Conservation (phyloP, 495 filamentous ascomycete genomes). For the Daldinia concentrica region DNA sequence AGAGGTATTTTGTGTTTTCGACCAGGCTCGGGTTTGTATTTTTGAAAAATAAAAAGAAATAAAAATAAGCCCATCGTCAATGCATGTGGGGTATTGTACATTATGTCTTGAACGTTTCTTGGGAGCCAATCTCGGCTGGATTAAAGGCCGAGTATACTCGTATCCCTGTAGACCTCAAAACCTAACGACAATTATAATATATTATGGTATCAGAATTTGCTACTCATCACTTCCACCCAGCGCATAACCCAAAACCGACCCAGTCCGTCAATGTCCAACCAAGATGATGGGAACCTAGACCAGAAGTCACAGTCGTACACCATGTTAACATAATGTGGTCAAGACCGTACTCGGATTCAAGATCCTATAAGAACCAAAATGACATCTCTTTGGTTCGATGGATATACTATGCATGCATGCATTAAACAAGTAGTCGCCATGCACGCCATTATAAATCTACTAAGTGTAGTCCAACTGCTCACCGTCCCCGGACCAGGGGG, state of each 20-base stretch:
- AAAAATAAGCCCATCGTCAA: background rate
- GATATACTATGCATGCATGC: slow-evolving; percentile 7
- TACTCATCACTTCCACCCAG: background rate
- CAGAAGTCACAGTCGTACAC: background rate
- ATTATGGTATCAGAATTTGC: background rate
- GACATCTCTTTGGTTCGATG: background rate
- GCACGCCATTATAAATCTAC: slow-evolving; percentile 38
- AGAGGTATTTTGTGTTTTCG: too few relatives aligned
- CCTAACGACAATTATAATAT: background rate
- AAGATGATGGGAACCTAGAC: background rate
- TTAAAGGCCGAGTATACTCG: slow-evolving; percentile 27
- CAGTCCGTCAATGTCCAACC: background rate
- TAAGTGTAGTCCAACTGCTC: slow-evolving; percentile 27
- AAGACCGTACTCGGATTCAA: slow-evolving; percentile 7
- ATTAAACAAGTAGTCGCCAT: slow-evolving; percentile 24
- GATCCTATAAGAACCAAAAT: slow-evolving; percentile 13
- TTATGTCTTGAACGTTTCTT: background rate
- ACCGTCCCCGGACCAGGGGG: slow-evolving; percentile 10
- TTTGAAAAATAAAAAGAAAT: too few relatives aligned
- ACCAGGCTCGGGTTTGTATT: too few relatives aligned
- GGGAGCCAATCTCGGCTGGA: slow-evolving; percentile 30
- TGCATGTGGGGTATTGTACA: background rate
- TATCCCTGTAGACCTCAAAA: background rate
- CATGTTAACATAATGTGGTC: background rate
- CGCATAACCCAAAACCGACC: background rate